These are phyloP conservation scores for Saccharum spontaneum DNA, from an alignment of 176 grass and related monocot species.

Conservation along the genomic window DNA sequence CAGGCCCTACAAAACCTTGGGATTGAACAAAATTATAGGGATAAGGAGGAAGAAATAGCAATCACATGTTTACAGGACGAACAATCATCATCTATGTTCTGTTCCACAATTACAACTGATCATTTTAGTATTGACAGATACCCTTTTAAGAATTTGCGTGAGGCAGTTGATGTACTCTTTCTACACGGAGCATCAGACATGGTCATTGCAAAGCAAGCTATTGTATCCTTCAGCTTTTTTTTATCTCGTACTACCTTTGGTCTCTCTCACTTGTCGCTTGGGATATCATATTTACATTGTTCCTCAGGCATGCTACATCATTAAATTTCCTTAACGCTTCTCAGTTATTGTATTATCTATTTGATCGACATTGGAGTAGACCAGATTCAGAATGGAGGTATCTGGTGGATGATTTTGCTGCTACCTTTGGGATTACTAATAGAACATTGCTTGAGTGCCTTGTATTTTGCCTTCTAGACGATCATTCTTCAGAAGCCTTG, in stretches of 20 bases:
- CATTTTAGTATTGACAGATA: constrained; percentile 49
- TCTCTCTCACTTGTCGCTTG: neutral
- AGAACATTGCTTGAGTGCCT: constrained; percentile 70
- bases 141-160: constrained; percentile 73
- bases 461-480: constrained; percentile 86
- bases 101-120: constrained; percentile 65
- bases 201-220: constrained; percentile 90
- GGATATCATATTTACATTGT: constrained; percentile 12
- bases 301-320: constrained; percentile 25
- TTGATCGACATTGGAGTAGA: constrained; percentile 84
- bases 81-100: constrained; percentile 55
- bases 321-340: constrained; percentile 49
- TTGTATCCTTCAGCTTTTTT: constrained; percentile 77
- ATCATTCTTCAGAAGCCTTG: constrained; percentile 72
- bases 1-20: constrained; percentile 86
- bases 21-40: constrained; percentile 48
- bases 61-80: constrained; percentile 65
- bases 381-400: constrained; percentile 84
- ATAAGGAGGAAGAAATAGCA: constrained; percentile 47
- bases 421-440: constrained; percentile 63
- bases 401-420: constrained; percentile 88
- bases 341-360: constrained; percentile 96
- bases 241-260: constrained; percentile 19
- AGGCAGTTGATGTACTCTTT: constrained; percentile 84
- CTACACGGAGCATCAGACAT: constrained; percentile 79